Conservation (phyloP, 768 basidiomycete genomes). For the Suillus luteus region DNA sequence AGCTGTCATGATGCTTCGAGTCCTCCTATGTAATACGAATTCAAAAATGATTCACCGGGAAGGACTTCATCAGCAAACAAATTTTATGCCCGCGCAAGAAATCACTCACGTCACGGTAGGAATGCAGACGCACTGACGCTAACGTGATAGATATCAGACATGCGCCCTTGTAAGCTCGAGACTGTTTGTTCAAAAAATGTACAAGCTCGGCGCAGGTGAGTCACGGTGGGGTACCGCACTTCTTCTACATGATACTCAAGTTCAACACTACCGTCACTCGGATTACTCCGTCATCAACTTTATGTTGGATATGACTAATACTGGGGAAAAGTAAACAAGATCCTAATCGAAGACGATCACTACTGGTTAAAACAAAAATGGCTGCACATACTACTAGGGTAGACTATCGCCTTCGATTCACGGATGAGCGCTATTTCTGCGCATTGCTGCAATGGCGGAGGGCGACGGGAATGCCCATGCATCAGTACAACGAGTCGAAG, state of each 20-base stretch:
- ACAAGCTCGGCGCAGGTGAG: background rate
- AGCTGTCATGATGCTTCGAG: background rate
- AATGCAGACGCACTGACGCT: background rate
- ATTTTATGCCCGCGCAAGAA: background rate
- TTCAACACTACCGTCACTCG: no score
- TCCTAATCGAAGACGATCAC: no score
- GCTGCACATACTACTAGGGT: background rate
- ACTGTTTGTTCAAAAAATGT: background rate
- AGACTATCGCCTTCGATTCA: background rate
- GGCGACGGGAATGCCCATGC: background rate
- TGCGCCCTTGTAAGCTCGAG: background rate
- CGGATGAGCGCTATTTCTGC: constrained; percentile 2
- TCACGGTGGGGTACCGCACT: background rate
- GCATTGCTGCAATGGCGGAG: background rate
- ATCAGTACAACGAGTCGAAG: background rate
- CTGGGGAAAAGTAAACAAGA: background rate
- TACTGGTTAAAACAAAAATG: background rate
- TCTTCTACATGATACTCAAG: no score
- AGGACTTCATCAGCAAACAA: background rate
- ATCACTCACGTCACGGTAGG: background rate
- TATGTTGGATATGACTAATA: background rate
- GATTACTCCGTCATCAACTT: background rate
- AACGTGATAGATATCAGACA: background rate
- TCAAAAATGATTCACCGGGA: background rate
- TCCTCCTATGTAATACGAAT: background rate